Percentiles rank a stretch among this genome's conserved stretches.
Evolutionary conservation across 805 yeast genomes (phyloP).

Genomic region (Ogataea thermomethanolica): DNA sequence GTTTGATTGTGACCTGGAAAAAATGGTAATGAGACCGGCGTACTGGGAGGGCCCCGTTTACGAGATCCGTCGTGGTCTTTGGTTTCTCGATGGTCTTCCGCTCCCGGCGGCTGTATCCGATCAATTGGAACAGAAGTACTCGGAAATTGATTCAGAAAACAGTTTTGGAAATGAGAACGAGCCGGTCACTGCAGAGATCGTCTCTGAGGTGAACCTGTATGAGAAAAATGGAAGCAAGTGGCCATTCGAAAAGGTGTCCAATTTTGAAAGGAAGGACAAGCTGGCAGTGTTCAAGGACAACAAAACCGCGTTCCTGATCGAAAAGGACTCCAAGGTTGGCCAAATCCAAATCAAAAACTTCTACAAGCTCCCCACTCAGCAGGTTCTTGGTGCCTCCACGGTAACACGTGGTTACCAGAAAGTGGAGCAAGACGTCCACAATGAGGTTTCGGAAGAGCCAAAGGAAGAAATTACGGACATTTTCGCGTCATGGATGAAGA

Average conservation of each 20-base stretch:
- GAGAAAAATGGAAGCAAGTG: constrained; percentile 28
- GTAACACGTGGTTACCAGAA: constrained; percentile 47
- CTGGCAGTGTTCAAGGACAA: constrained; percentile 27
- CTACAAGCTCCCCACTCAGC: constrained; percentile 21
- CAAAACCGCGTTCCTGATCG: constrained; percentile 24
- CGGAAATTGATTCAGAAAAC: constrained; percentile 27
- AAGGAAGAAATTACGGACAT: constrained; percentile 4
- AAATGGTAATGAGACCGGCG: constrained; percentile 57
- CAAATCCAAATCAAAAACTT: constrained; percentile 28
- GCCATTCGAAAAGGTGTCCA: constrained; percentile 27
- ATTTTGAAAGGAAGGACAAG: constrained; percentile 27
- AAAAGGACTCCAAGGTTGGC: constrained; percentile 27
- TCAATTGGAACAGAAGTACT: constrained; percentile 58
- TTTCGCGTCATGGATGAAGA: constrained; percentile 10
- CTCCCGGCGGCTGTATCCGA: constrained; percentile 46
- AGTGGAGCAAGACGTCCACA: constrained; percentile 5
- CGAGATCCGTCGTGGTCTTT: constrained; percentile 78
- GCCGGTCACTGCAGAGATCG: constrained; percentile 16
- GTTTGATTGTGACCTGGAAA: constrained; percentile 62
- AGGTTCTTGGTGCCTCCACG: constrained; percentile 45
- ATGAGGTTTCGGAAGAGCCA: constrained; percentile 1
- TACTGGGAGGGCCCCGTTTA: constrained; percentile 89
- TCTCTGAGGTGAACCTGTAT: constrained; percentile 24
- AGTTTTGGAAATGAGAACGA: neutral
- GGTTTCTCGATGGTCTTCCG: constrained; percentile 71